Evolutionary conservation across 1,139 yeast genomes (phyloP).

Genomic region (Candida sp.): DNA sequence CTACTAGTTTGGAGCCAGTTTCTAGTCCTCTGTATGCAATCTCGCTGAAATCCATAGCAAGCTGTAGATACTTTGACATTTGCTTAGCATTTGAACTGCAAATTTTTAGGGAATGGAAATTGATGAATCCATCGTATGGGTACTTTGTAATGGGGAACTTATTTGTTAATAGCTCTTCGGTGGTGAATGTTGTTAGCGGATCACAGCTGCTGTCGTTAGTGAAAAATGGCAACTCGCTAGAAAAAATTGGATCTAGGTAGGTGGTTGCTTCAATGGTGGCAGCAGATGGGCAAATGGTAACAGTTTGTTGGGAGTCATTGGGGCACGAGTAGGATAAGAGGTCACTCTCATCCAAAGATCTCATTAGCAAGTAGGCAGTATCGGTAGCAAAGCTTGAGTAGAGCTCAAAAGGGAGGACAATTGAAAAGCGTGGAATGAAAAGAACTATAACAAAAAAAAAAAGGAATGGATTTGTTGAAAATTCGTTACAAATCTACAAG

Average conservation of each 20-base stretch:
- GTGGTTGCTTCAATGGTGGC: no score
- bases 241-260: conserved; percentile 11
- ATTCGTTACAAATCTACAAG: no score
- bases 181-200: conserved; percentile 20
- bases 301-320: conserved; percentile 11
- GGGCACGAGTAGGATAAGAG: neutral
- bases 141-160: conserved; percentile 25
- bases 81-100: conserved; percentile 66
- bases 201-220: conserved; percentile 19
- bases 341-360: neutral
- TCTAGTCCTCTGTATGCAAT: conserved; percentile 72
- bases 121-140: conserved; percentile 34
- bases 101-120: conserved; percentile 35
- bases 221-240: conserved; percentile 27
- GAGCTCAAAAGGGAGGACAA: neutral
- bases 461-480: no score
- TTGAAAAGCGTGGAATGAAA: neutral
- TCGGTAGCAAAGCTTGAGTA: conserved; percentile 1
- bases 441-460: neutral
- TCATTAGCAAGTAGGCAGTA: conserved; percentile 4
- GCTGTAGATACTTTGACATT: conserved; percentile 57
- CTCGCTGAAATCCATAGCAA: conserved; percentile 64
- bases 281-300: conserved; percentile 3
- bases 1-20: conserved; percentile 60
- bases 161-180: conserved; percentile 26